Evolutionary conservation across 164 flowering plant species (phyloP), one percentile per base, ranked within the genome.

Genomic region (Chimonanthus salicifolius): DNA sequence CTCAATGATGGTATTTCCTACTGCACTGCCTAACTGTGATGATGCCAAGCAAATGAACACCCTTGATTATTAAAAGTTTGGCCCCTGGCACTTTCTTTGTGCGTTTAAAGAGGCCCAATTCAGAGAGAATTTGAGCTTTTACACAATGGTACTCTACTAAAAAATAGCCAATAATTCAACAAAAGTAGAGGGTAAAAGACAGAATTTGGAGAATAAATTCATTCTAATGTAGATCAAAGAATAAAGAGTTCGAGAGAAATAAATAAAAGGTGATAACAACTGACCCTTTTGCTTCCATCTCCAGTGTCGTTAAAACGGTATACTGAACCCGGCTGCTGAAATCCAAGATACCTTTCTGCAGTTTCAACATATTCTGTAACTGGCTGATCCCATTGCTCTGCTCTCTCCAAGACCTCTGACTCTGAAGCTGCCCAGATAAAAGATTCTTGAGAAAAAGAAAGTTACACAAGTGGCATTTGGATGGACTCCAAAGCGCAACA

Each of bases 371-470:
- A 94, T n/a, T 88, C 94, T 2, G 84, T 47, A 48, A 86, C 90
- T 51, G 91, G 84, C 73, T 94, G 98, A 72, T 94, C 99, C 99
- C 99, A 94, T 74, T 86, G 92, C 6, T 82, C 82, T 13, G 97
- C 97, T 50, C 97, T 82, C 74, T 90, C 92, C 18, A 71, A 76
- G 64, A 94, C 97, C 73, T 94, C 94, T 33, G 79, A 86, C 67
- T 90, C 91, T 49, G 90, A 78, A 7, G 94, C 97, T 94, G 80
- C 43, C 68, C 67, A 58, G 49, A 7, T 2, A 6, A 45, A 62
- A 6, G 13, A 76, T 70, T 18, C 11, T 58, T 3, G 8, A 47
- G 18, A 2, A 47, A 58, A 54, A 58, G 20, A 63, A 49, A 64
- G 62, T 4, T 20, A 18, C 11, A 58, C 62, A 33, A 33, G 33